Percentiles rank a stretch among this genome's conserved stretches.
Evolutionary conservation across 257 asterid genomes (phyloP).

Genomic region (Henckelia pumila): DNA sequence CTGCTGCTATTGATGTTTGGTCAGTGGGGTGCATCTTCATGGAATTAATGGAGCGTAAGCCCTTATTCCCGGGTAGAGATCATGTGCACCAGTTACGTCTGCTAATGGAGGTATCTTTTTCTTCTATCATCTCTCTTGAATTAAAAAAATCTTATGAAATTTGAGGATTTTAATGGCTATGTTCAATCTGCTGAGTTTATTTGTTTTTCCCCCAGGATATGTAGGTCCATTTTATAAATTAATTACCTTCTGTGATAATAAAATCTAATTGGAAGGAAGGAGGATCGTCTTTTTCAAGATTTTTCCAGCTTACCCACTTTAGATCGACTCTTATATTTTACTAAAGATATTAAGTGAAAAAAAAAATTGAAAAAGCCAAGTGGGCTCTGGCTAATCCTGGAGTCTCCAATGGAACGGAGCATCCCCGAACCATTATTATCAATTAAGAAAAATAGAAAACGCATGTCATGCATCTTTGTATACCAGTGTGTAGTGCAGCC

Average conservation of each 20-base stretch:
- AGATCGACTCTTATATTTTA: neutral
- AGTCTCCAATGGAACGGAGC: neutral
- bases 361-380: neutral
- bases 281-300: neutral
- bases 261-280: neutral
- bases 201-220: neutral
- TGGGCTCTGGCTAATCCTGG: neutral
- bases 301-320: neutral
- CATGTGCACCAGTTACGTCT: slow-evolving; percentile 97
- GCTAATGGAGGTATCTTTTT: slow-evolving; percentile 75
- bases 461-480: neutral
- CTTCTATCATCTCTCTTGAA: neutral
- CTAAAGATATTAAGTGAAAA: neutral
- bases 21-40: slow-evolving; percentile 29
- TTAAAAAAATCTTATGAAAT: neutral
- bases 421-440: neutral
- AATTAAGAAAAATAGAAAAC: too few species aligned
- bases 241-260: neutral
- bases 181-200: neutral
- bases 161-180: neutral
- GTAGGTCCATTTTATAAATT: neutral
- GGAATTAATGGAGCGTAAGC: slow-evolving; percentile 97
- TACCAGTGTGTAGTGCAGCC: neutral
- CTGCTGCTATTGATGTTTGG: slow-evolving; percentile 30
- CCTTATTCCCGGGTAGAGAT: slow-evolving; percentile 95